Conservation (phyloP, 768 basidiomycete species). For the Xanthoconium purpureum region DNA sequence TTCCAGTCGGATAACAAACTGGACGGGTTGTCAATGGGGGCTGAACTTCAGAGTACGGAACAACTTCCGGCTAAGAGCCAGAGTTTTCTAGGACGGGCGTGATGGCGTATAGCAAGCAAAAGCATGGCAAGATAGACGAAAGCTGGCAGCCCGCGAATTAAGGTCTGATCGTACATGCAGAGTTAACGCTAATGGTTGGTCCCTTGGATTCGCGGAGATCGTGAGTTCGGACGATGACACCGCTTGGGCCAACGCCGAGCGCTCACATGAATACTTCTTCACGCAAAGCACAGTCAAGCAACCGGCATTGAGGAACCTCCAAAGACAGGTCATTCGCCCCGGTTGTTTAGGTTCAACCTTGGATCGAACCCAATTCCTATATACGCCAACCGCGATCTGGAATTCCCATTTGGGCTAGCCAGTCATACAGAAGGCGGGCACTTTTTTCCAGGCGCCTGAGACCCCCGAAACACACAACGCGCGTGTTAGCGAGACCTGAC, state of each 20-base stretch:
- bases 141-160: conserved; percentile 25
- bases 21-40: conserved; percentile 13
- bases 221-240: conserved; percentile 26
- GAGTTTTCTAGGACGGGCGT: conserved; percentile 25
- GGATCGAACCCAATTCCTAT: conserved; percentile 38
- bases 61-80: conserved; percentile 15
- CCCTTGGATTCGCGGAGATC: conserved; percentile 35
- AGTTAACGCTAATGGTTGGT: conserved; percentile 24
- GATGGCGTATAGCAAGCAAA: conserved; percentile 30
- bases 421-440: conserved; percentile 11
- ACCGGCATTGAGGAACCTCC: conserved; percentile 47
- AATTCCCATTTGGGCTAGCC: conserved; percentile 50
- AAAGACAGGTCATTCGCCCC: conserved; percentile 32
- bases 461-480: conserved; percentile 26
- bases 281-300: conserved; percentile 15
- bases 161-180: conserved; percentile 31
- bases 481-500: conserved; percentile 26
- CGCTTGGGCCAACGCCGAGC: conserved; percentile 33
- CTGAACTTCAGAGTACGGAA: conserved; percentile 16
- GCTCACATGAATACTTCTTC: conserved; percentile 28
- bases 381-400: conserved; percentile 43
- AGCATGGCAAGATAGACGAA: conserved; percentile 33
- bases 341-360: conserved; percentile 31
- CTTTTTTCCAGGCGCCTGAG: conserved; percentile 27
- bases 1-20: conserved; percentile 28